Conservation (phyloP, 768 basidiomycete genomes). For the Mycena kentingensis region DNA sequence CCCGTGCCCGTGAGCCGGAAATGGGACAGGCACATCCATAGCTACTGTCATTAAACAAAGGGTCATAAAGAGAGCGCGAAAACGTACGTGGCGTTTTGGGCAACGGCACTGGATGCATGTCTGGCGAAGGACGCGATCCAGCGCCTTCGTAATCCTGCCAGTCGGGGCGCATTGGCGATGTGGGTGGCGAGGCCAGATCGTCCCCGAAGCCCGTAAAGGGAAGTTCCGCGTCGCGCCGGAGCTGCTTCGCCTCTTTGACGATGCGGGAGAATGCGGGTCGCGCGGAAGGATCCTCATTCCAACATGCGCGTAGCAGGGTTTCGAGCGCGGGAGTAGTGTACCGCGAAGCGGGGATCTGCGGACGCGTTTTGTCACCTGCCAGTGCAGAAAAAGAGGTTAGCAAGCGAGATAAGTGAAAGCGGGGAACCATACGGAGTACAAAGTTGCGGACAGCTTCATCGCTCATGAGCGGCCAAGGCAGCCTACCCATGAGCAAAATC, state of each 20-base stretch:
- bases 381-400: not conserved
- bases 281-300: conserved; percentile 50
- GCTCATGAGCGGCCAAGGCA: conserved; percentile 57
- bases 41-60: conserved; percentile 2
- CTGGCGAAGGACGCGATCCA: conserved; percentile 34
- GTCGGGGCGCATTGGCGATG: conserved; percentile 16
- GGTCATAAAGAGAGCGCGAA: not conserved
- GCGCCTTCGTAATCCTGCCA: conserved; percentile 17
- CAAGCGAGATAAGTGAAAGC: not conserved
- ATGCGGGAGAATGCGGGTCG: conserved; percentile 58
- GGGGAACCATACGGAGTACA: conserved; percentile 46
- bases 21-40: conserved; percentile 15
- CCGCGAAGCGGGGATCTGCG: conserved; percentile 44
- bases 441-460: conserved; percentile 53
- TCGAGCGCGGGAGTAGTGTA: conserved; percentile 37
- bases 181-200: conserved; percentile 32
- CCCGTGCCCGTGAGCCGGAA: not conserved
- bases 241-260: conserved; percentile 44
- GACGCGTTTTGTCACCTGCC: conserved; percentile 53
- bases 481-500: conserved; percentile 59
- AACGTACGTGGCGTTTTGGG: conserved; percentile 29
- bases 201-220: conserved; percentile 32
- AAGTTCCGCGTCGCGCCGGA: conserved; percentile 37
- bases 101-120: conserved; percentile 39
- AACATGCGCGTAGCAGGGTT: conserved; percentile 54